Evolutionary conservation across 257 asterid genomes (phyloP), one percentile per base, ranked within the genome.

Genomic region (Dorcoceras hygrometricum): DNA sequence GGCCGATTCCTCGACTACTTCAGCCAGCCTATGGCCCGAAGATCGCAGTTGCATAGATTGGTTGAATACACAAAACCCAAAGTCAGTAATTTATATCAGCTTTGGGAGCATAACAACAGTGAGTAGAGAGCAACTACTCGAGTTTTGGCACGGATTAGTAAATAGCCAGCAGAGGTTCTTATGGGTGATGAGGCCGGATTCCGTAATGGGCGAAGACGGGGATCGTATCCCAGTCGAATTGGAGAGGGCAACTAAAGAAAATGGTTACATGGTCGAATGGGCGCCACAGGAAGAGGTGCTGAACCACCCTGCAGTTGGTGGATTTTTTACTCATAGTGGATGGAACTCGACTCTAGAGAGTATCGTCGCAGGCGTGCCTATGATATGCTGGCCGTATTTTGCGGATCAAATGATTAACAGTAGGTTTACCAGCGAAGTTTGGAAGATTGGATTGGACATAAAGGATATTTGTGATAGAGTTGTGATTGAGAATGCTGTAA

Each of bases 151-250:
- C 10, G 91, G 91, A 0, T 31, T 83, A 8, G 79, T 67, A 24
- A 79, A 79, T 29, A 79, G 87, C 28, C 69, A 71, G 63, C 68
- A 31, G 22, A 70, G 64, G 19, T 85, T 85, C 73, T 53, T 85
- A 29, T 85, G 91, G 91, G 88, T 79, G 14, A 57, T 80, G 18
- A 73, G 88, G 65, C 80, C 87, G 0, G 82, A 71, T 31, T 78
- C 75, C 0, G 23, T 75, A 23, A 31, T 9, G 2, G 73, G 67
- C 1, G 6, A 22, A 0, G 64, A 64, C 0, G 34, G 36, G 43
- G 50, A n/a, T 0, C 66, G 51, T 25, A 36, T 75, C 24, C 80
- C 74, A 4, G 26, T 2, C 5, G 80, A 77, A 23, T n/a, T 75
- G 20, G 23, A 8, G 3, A 67, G 65, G 25, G 78, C 73, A 1